Percentiles rank a stretch among this genome's conserved stretches.
Evolutionary conservation across 2,329 filamentous ascomycete species (phyloP).

Genomic region (Xenosphaeropsis pyriputrescens): DNA sequence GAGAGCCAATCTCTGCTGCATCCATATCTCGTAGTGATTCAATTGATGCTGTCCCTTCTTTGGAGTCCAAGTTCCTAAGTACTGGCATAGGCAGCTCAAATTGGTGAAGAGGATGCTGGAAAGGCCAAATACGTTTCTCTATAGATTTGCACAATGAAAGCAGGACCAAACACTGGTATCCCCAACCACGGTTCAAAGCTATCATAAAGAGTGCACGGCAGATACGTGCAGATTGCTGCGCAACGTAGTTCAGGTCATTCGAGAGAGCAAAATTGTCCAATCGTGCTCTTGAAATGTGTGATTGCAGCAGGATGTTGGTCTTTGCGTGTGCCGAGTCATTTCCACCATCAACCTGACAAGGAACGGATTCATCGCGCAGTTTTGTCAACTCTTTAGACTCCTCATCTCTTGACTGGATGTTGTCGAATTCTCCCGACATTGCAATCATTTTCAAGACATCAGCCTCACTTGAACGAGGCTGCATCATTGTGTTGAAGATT

Average conservation of each 20-base stretch:
- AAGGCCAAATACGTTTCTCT: constrained; percentile 90
- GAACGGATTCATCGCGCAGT: constrained; percentile 52
- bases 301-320: constrained; percentile 88
- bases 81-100: constrained; percentile 82
- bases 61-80: constrained; percentile 73
- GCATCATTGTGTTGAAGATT: constrained; percentile 95
- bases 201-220: constrained; percentile 96
- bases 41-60: constrained; percentile 56
- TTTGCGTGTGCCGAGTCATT: constrained; percentile 68
- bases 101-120: constrained; percentile 86
- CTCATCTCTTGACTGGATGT: constrained; percentile 81
- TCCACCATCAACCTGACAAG: constrained; percentile 65
- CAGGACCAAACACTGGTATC: constrained; percentile 83
- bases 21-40: constrained; percentile 91
- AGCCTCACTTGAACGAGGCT: constrained; percentile 68
- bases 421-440: constrained; percentile 95
- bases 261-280: constrained; percentile 87
- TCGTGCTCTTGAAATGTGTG: constrained; percentile 78
- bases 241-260: constrained; percentile 88
- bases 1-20: constrained; percentile 68
- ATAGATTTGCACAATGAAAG: constrained; percentile 92
- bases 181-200: constrained; percentile 87
- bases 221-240: constrained; percentile 89
- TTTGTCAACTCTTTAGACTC: constrained; percentile 77
- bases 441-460: constrained; percentile 94